Evolutionary conservation across 495 filamentous ascomycete species (phyloP), one percentile per base, ranked within the genome.

Genomic region (Barbatosphaeria neglecta): DNA sequence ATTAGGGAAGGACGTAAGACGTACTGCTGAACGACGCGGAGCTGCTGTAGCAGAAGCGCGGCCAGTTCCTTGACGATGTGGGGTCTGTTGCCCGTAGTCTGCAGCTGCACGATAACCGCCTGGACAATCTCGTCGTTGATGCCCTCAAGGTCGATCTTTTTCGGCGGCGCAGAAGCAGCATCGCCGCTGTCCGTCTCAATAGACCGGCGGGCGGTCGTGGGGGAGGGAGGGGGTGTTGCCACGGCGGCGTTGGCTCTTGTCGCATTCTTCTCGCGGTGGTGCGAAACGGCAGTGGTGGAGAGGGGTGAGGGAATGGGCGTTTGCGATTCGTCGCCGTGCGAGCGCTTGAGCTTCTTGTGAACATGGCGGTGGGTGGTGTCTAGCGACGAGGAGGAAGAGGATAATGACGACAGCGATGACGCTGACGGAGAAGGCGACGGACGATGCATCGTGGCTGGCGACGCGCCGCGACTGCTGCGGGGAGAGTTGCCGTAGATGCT

Each of bases 111-210:
- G 48, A 97, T 88, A 37, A 94, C 89, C 10, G 78, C 90, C 51
- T 92, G 82, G 37, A 98, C 90, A 48, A 98, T 93, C 50, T 95
- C 89, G 62, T 98, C 92, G 55, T 86, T 84, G 64, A 96, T 92
- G 42, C 85, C 85, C 50, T 90, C 82, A 47, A 89, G 76, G 58
- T 94, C 87, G 56, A 97, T 83, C 62, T 60, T 74, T 68, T 51
- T 77, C 58, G 57, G 68, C 57, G 37, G 37, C 9, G 49, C 25
- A n/a, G n/a, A n/a, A 1, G 48, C 40, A 6, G 46, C 48, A 18
- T 59, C 58, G 20, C 44, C 53, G 50, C 11, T 70, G 46, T 65
- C 59, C 58, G 60, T 63, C 55, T 72, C 67, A 46, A 72, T 60
- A 2, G 68, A 72, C 7, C 40, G 56, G 24, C 37, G 54, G 17